Conservation (phyloP, 192 early-diverging fungal genomes). For the Globomyces pollinis-pini region DNA sequence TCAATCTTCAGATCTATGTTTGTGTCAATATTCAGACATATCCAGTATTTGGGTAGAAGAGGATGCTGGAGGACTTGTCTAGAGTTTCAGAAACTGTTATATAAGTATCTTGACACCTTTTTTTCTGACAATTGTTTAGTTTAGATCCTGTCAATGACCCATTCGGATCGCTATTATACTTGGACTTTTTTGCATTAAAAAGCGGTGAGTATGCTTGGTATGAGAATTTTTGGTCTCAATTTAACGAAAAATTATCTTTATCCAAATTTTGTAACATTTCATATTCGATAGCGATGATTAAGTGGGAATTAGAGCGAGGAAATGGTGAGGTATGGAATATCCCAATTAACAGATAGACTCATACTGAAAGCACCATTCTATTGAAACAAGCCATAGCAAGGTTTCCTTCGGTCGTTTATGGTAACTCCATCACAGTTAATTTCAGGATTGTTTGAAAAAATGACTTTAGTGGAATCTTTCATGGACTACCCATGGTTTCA, state of each 20-base stretch:
- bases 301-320: slow-evolving; percentile 62
- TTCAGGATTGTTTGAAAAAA: slow-evolving; percentile 51
- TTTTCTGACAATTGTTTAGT: too few species aligned
- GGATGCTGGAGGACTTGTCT: slow-evolving; percentile 92
- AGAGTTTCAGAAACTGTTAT: slow-evolving; percentile 81
- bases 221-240: slow-evolving; percentile 26
- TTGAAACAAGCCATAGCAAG: slow-evolving; percentile 62
- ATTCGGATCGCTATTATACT: slow-evolving; percentile 60
- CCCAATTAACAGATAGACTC: slow-evolving; percentile 5
- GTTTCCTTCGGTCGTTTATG: slow-evolving; percentile 62
- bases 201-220: slow-evolving; percentile 51
- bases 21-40: slow-evolving; percentile 74
- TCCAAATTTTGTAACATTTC: slow-evolving; percentile 17
- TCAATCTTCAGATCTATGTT: slow-evolving; percentile 70
- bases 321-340: too few species aligned
- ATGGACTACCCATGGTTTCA: slow-evolving; percentile 40
- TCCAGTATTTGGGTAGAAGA: slow-evolving; percentile 73
- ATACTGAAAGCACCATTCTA: slow-evolving; percentile 41
- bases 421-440: neutral
- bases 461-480: slow-evolving; percentile 48
- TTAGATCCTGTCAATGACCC: slow-evolving; percentile 75
- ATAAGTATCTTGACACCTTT: too few species aligned
- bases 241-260: slow-evolving; percentile 24
- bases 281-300: slow-evolving; percentile 67
- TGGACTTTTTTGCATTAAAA: slow-evolving; percentile 83